Evolutionary conservation across 164 flowering plant species (phyloP), one percentile per base, ranked within the genome.

Genomic region (Nymphaea colorata): DNA sequence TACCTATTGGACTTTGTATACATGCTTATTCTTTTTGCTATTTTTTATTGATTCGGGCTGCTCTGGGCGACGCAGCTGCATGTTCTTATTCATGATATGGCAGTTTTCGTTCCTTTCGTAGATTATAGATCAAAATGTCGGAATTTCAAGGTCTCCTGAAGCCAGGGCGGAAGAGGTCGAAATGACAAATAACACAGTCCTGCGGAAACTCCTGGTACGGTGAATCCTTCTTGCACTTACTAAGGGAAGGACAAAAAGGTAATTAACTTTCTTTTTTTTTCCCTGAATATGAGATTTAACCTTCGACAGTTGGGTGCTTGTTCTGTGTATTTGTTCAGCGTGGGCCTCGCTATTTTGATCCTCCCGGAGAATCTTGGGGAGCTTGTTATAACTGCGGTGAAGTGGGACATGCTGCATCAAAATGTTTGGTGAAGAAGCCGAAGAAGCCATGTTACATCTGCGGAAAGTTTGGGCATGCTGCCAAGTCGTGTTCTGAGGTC

Each of bases 361-460:
- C 87, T 59, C 86, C 74, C 14, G 84, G 82, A 61, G 70, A 65
- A 41, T 74, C 76, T 66, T 76, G 76, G 75, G 82, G 74, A 6
- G 76, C 78, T 41, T 88, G 93, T 77, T 74, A 69, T 65, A 81
- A 81, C 67, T 88, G 90, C 79, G 85, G 89, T 55, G 83, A 86
- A 74, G 84, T 77, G 73, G 88, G 85, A 15, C 93, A 88, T 67
- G 64, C 65, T 15, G 76, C 80, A 42, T 77, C 61, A 6, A 79
- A 79, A 17, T 88, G 93, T 77, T 74, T 79, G 7, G 41, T 75
- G 41, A 75, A 76, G 65, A 83, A 70, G 73, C 82, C 82, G 68
- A 81, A 71, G 72, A 87, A 82, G 64, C 96, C 99, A 15, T 94
- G 98, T 75, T 94, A 84, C 80, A 81, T 90, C 62, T 94, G 99